A percentile compares a stretch with the other conserved stretches of the same genome.
These are phyloP conservation scores for Mucor ambiguus DNA, from an alignment of 371 early-diverging fungal genomes.

Conservation along the genomic window DNA sequence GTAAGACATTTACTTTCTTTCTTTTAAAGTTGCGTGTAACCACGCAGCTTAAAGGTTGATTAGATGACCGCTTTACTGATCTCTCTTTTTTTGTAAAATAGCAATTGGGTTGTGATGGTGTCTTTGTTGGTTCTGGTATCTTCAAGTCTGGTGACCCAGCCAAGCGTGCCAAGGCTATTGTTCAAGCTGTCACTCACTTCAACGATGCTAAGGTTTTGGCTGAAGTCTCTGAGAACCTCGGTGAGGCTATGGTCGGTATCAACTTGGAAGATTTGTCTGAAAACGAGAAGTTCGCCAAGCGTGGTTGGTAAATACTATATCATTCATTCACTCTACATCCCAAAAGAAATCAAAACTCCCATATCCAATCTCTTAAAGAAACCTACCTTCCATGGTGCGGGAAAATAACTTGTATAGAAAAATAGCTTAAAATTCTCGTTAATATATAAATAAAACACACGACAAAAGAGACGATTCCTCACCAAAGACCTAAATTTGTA, in stretches of 20 bases:
- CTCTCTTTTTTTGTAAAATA: slow-evolving; percentile 18
- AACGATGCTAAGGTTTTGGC: slow-evolving; percentile 89
- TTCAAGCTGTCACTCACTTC: slow-evolving; percentile 96
- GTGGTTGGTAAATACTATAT: slow-evolving; percentile 67
- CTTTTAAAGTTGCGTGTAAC: neutral
- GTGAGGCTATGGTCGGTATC: slow-evolving; percentile 98
- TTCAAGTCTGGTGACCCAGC: slow-evolving; percentile 95
- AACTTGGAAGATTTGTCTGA: slow-evolving; percentile 75
- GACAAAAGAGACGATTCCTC: neutral
- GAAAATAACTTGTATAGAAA: slow-evolving; percentile 8
- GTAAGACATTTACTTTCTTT: slow-evolving; percentile 27
- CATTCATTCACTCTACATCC: neutral
- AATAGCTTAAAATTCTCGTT: slow-evolving; percentile 5
- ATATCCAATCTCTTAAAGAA: slow-evolving; percentile 13
- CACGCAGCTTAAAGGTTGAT: neutral
- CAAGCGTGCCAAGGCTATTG: slow-evolving; percentile 94
- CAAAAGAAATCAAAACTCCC: neutral
- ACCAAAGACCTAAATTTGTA: neutral
- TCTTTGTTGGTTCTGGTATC: slow-evolving; percentile 88
- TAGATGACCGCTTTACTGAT: neutral
- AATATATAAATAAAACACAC: neutral
- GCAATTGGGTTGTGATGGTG: slow-evolving; percentile 97
- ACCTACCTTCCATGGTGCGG: neutral
- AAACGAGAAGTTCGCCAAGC: slow-evolving; percentile 71
- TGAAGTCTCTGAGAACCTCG: slow-evolving; percentile 89